Evolutionary conservation across 2,329 filamentous ascomycete species (phyloP).

Genomic region (Tolypocladium cylindrosporum): DNA sequence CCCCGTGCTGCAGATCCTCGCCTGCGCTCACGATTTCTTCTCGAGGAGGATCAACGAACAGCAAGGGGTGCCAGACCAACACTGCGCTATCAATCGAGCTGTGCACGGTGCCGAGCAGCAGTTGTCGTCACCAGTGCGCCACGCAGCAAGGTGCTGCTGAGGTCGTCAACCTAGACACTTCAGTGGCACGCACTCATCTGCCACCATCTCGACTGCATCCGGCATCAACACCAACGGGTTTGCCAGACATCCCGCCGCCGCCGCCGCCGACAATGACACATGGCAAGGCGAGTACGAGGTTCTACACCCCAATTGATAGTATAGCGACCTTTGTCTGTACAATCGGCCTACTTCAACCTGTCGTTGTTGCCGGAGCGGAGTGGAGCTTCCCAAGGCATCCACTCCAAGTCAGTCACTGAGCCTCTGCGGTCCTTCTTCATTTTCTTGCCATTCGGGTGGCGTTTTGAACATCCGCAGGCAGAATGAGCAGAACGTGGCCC

Average conservation of each 20-base stretch:
- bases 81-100: not conserved
- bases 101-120: not conserved
- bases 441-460: not conserved
- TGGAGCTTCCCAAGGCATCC: not conserved
- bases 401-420: not conserved
- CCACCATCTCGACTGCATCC: not conserved
- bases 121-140: not conserved
- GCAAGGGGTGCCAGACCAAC: not conserved
- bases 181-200: not conserved
- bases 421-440: not conserved
- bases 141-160: not conserved
- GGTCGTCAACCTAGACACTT: not conserved
- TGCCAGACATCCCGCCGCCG: not conserved
- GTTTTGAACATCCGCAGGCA: not conserved
- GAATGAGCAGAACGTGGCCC: not conserved
- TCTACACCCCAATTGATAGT: not conserved
- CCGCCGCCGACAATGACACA: not conserved
- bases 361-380: not conserved
- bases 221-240: not conserved
- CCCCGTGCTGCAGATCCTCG: not conserved
- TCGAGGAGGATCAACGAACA: not conserved
- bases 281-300: not conserved
- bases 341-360: not conserved
- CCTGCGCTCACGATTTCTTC: not conserved
- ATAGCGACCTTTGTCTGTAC: not conserved